These are phyloP conservation scores for Dendrobium officinale DNA, from an alignment of 106 monocot species.

Conservation along the genomic window DNA sequence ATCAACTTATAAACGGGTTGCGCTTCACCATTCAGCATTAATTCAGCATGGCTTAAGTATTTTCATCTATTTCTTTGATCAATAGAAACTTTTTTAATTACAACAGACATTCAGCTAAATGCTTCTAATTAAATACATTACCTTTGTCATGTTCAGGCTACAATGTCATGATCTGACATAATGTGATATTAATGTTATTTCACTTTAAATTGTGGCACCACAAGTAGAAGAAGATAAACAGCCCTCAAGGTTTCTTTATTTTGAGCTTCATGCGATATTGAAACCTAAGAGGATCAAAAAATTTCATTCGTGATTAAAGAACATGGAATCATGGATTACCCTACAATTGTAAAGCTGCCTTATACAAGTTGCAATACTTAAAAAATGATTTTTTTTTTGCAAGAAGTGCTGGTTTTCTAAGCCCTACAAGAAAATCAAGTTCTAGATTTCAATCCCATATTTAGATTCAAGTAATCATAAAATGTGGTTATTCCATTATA, in stretches of 20 bases:
- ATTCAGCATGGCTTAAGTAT: background rate
- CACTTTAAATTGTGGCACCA: background rate
- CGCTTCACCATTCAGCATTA: background rate
- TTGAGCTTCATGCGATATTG: background rate
- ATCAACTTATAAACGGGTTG: background rate
- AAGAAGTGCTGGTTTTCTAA: background rate
- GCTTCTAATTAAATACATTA: background rate
- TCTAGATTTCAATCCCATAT: background rate
- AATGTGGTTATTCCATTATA: background rate
- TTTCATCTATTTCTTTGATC: background rate
- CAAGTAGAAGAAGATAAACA: background rate
- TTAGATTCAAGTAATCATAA: background rate
- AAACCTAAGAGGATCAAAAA: background rate
- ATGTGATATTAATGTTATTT: background rate
- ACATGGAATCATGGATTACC: background rate
- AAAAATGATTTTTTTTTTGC: background rate
- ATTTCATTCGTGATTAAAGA: background rate
- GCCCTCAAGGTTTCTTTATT: background rate
- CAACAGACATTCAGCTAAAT: background rate
- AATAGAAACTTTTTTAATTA: background rate
- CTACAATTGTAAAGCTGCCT: background rate
- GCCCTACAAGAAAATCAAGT: background rate
- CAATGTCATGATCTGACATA: background rate
- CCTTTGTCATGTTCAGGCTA: background rate
- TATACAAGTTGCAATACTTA: background rate